These are phyloP conservation scores for Botrytis aclada DNA, from an alignment of 2,329 filamentous ascomycete species.

Conservation along the genomic window DNA sequence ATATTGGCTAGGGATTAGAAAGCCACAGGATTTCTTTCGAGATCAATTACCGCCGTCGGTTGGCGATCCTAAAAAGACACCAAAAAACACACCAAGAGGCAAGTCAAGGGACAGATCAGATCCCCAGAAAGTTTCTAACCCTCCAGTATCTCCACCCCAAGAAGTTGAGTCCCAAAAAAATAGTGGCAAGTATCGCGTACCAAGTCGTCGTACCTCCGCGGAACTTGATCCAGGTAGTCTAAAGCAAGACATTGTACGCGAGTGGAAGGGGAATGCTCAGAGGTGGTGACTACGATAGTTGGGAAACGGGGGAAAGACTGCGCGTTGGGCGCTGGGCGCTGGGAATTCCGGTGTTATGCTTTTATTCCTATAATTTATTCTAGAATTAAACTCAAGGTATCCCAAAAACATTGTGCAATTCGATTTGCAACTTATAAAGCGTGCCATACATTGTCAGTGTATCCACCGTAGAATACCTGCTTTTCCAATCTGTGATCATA, in stretches of 20 bases:
- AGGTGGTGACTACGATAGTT: neutral
- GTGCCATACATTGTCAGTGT: fast-evolving
- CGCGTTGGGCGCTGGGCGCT: neutral
- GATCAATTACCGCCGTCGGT: too few species aligned
- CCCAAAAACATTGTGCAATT: neutral
- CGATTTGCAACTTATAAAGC: neutral
- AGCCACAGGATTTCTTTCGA: too few species aligned
- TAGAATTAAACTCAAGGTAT: neutral
- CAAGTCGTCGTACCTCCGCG: fast-evolving
- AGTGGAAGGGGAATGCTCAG: too few species aligned
- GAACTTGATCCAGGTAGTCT: too few species aligned
- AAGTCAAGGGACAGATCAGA: neutral
- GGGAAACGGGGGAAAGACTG: neutral
- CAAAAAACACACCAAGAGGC: neutral
- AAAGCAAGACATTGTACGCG: too few species aligned
- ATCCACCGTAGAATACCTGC: neutral
- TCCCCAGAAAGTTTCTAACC: neutral
- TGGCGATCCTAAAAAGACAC: fast-evolving
- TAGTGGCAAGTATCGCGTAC: too few species aligned
- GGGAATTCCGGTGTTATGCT: neutral
- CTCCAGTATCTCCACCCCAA: neutral
- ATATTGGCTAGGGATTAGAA: too few species aligned
- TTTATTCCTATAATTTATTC: neutral
- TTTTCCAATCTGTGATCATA: neutral
- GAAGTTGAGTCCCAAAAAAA: neutral